These are phyloP conservation scores for Strobilomyces dryophilus DNA, from an alignment of 768 basidiomycete species.

Conservation along the genomic window DNA sequence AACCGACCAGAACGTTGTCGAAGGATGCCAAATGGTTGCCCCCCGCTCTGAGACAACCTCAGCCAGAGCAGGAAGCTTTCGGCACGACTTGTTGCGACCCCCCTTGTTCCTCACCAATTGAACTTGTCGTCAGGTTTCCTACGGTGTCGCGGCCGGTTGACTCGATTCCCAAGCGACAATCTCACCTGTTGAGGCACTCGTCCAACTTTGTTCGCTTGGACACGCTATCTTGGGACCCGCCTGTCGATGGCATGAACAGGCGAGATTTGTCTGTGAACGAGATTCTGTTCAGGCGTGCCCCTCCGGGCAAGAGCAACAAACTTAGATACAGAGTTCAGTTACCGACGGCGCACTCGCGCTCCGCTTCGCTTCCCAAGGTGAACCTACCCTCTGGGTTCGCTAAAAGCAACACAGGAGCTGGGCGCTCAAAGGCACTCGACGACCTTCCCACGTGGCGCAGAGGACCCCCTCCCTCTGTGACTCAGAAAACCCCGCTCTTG, in stretches of 20 bases:
- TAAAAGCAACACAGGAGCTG: conserved; percentile 13
- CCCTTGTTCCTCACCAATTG: conserved; percentile 42
- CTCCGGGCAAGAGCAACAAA: conserved; percentile 29
- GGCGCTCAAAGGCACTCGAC: conserved; percentile 33
- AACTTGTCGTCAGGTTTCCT: conserved; percentile 48
- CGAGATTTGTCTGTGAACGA: conserved; percentile 64
- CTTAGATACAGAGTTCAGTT: conserved; percentile 34
- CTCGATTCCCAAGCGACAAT: conserved; percentile 45
- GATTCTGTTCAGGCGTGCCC: conserved; percentile 52
- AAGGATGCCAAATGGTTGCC: conserved; percentile 53
- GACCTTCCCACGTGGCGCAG: conserved; percentile 40
- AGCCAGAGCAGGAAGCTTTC: conserved; percentile 39
- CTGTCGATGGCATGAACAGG: conserved; percentile 58
- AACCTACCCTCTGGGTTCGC: conserved; percentile 33
- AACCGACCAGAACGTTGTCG: conserved; percentile 15
- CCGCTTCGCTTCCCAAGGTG: conserved; percentile 31
- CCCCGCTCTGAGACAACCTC: conserved; percentile 43
- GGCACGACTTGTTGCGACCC: conserved; percentile 45
- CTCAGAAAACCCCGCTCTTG: conserved; percentile 2
- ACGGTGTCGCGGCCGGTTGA: conserved; percentile 38
- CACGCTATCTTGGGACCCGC: conserved; percentile 67
- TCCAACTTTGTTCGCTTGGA: conserved; percentile 50
- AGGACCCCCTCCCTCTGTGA: conserved; percentile 17
- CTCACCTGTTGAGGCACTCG: conserved; percentile 39
- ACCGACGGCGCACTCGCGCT: conserved; percentile 21